A percentile compares a stretch with the other conserved stretches of the same genome.
Conservation (phyloP, 805 yeast genomes). For the Candida sphagnicola region DNA sequence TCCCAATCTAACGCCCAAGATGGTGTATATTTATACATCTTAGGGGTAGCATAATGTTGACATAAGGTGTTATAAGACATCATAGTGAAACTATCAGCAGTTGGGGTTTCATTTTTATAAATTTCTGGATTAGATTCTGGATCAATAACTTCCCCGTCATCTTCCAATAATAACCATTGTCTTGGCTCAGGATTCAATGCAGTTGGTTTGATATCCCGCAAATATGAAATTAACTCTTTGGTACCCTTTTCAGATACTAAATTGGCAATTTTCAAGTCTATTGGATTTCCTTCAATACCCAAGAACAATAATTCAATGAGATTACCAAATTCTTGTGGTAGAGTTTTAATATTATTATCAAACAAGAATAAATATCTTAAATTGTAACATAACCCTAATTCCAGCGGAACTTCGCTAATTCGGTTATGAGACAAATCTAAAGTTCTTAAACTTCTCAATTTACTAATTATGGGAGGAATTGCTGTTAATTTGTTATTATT, state of each 20-base stretch:
- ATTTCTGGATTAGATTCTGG: constrained; percentile 27
- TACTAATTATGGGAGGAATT: constrained; percentile 65
- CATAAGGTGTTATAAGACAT: constrained; percentile 90
- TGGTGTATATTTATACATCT: constrained; percentile 91
- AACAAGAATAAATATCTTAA: constrained; percentile 80
- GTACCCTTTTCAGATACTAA: constrained; percentile 80
- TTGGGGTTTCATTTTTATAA: constrained; percentile 25
- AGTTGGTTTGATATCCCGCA: constrained; percentile 80
- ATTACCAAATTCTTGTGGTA: constrained; percentile 85
- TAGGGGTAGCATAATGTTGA: constrained; percentile 91
- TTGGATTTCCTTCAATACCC: constrained; percentile 92
- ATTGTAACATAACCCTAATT: constrained; percentile 77
- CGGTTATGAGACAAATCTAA: constrained; percentile 81
- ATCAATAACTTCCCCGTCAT: constrained; percentile 62
- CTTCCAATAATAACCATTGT: constrained; percentile 76
- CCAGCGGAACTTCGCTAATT: constrained; percentile 70
- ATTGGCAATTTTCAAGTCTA: constrained; percentile 60
- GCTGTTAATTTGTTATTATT: constrained; percentile 75
- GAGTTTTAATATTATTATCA: constrained; percentile 71
- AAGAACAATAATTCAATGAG: constrained; percentile 78
- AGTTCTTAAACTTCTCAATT: constrained; percentile 70
- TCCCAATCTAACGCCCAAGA: constrained; percentile 97
- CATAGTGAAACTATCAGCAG: constrained; percentile 57
- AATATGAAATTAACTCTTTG: constrained; percentile 69
- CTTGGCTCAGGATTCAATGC: constrained; percentile 66